These are phyloP conservation scores for Claviceps arundinis DNA, from an alignment of 2,329 filamentous ascomycete genomes.

Conservation along the genomic window DNA sequence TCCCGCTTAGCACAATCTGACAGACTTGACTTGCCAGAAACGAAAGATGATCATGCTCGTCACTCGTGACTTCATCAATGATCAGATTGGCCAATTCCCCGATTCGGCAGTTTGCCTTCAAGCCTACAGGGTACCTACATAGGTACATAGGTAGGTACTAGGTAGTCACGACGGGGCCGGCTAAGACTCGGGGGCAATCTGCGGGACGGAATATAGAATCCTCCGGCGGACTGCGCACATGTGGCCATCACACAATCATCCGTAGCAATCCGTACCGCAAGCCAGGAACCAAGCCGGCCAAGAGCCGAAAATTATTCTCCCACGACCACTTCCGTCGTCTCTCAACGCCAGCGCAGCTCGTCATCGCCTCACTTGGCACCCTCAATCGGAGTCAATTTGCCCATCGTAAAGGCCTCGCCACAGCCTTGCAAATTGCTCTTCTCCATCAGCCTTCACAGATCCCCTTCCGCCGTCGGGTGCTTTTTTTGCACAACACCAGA, in stretches of 20 bases:
- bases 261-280: background rate
- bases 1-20: background rate
- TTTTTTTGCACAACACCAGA: background rate
- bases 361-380: conserved; percentile 19
- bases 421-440: conserved; percentile 11
- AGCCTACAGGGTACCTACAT: background rate
- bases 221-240: background rate
- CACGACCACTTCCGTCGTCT: conserved; percentile 7
- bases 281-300: background rate
- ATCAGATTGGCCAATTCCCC: background rate
- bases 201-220: background rate
- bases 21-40: background rate
- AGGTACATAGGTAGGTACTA: no score
- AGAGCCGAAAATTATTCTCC: conserved; percentile 21
- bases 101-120: background rate
- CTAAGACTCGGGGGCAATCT: background rate
- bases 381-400: conserved; percentile 13
- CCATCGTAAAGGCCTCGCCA: conserved; percentile 11
- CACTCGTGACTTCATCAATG: background rate
- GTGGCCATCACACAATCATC: background rate
- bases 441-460: background rate
- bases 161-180: background rate
- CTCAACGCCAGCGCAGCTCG: conserved; percentile 15
- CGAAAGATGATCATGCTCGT: background rate
- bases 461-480: conserved; percentile 1